Evolutionary conservation across 2,329 filamentous ascomycete genomes (phyloP), one percentile per base, ranked within the genome.

Genomic region (Verticillium nonalfalfae): DNA sequence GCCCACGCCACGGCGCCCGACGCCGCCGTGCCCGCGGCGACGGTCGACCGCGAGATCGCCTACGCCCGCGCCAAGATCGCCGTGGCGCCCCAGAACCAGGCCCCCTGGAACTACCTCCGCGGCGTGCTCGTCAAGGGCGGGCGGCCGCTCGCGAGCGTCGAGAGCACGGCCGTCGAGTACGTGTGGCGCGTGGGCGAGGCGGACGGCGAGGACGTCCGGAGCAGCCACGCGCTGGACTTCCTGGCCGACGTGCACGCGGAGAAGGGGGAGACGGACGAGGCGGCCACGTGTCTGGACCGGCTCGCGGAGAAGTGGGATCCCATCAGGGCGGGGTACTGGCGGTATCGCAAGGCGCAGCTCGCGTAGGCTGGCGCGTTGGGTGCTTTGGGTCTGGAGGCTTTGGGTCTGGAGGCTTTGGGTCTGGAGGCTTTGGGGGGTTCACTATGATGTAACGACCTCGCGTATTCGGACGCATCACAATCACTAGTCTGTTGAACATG

Each of bases 281-380:
- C 93, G 1, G 85, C 81, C 60, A 75, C 86, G 70, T 92, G 90
- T 63, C 75, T 97, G 69, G 83, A 84, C 62, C 78, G 96, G 64
- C 74, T 99, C 70, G 89, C 86, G 57, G 87, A 89, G 70, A 93
- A 88, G 78, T 99, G 93, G 83, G 95, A 99, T 80, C 91, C 91
- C 7, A 89, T 99, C 63, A 82, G 95, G 62, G 88, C 87, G 66
- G 94, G 93, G 66, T 99, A 97, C 76, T 99, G 95, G 95, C 88
- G 90, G 69, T 97, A 77, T 58, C 69, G 75, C 34, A 67, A 70
- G 15, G 65, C 68, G 40, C 68, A 74, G 63, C 55, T 65, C 14
- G 56, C 33, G 26, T 31, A 31, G 26, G 26, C 26, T 31, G 26
- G 26, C 26, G 26, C 5, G 26, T 31, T 31, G 26, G 4, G 21